Percentiles rank a stretch among this genome's conserved stretches.
Conservation (phyloP, 306 rosid species). For the Vachellia collinsii region DNA sequence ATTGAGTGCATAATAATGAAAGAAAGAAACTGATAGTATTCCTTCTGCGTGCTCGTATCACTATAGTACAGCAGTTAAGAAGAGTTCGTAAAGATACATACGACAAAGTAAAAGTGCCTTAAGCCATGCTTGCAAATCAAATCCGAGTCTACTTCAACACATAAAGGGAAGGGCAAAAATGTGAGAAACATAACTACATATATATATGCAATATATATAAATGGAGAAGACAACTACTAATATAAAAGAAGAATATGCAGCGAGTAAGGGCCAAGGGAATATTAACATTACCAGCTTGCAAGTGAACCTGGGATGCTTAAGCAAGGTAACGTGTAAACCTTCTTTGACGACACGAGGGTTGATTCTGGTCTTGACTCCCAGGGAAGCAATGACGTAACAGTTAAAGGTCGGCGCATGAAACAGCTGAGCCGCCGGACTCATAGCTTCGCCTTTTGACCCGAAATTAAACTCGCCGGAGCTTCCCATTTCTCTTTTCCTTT, state of each 20-base stretch:
- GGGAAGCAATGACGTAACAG: slow-evolving; percentile 48
- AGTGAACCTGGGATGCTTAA: slow-evolving; percentile 66
- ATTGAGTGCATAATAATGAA: neutral
- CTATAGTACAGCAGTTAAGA: too few relatives aligned
- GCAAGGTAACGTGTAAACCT: slow-evolving; percentile 47
- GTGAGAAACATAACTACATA: neutral
- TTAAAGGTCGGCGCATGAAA: slow-evolving; percentile 52
- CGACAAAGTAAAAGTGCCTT: too few relatives aligned
- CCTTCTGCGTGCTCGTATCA: too few relatives aligned
- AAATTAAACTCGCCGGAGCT: neutral
- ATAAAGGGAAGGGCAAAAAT: too few relatives aligned
- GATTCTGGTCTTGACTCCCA: slow-evolving; percentile 54
- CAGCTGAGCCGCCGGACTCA: slow-evolving; percentile 59
- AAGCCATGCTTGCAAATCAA: too few relatives aligned
- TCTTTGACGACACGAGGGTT: slow-evolving; percentile 43
- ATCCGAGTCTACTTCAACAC: too few relatives aligned
- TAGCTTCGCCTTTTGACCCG: slow-evolving; percentile 1
- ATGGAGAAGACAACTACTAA: neutral
- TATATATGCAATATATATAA: too few relatives aligned
- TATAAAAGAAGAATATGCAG: neutral
- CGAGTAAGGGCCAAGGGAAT: neutral
- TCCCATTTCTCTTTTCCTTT: slow-evolving; percentile 16
- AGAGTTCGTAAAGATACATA: too few relatives aligned
- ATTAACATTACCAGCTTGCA: slow-evolving; percentile 54
- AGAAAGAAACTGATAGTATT: too few relatives aligned